Base-by-base conservation (phyloP, 139 green algal species). In the Auxenochlorella pyrenoidosa region DNA sequence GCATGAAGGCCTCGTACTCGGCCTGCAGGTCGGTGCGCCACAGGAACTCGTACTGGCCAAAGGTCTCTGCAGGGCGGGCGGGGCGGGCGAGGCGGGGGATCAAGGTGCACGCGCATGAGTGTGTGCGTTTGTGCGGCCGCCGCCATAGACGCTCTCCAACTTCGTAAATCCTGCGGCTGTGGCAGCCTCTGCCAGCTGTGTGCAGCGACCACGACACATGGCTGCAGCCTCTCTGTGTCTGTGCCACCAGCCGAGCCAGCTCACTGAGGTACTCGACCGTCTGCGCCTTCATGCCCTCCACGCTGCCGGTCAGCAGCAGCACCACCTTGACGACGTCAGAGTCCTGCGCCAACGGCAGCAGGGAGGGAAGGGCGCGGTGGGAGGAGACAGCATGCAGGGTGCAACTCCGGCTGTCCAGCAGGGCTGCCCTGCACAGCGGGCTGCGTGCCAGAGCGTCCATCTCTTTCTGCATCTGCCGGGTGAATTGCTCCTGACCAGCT, bases 321-420 rank as follows among this genome's bases (percentile, higher is more conserved):
- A 99, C 93, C 4, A 86, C 88, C 91, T 97, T 96, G 44, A 97
- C 94, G 15, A 99, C 93, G 63, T 98, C 94, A 87, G 95, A 94
- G 93, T 99, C 96, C 80, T 76, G 19, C 32, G 38, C 15, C 26
- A 75, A 26, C 24, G 28, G 70, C 34, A 76, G 34, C 34, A 44
- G 13, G 19, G n/a, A 32, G 12, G 70, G 10, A 24, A 4, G 68
- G 63, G 12, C 2, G 54, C 54, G 54, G 15, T 8, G 47, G 10
- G 47, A 54, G 47, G 47, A 10, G 8, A 54, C 60, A 26, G 60
- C 60, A 68, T 68, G 47, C 47, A 18, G 47, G 10, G 8, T 10
- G 10, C 47, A 10, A 10, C 47, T 10, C 47, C 10, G 47, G 10
- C 47, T 54, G 47, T 10, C 47, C 47, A 54, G 47, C 47, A 54